Base-by-base conservation (phyloP, 2,329 filamentous ascomycete species). In the Pseudopithomyces chartarum region DNA sequence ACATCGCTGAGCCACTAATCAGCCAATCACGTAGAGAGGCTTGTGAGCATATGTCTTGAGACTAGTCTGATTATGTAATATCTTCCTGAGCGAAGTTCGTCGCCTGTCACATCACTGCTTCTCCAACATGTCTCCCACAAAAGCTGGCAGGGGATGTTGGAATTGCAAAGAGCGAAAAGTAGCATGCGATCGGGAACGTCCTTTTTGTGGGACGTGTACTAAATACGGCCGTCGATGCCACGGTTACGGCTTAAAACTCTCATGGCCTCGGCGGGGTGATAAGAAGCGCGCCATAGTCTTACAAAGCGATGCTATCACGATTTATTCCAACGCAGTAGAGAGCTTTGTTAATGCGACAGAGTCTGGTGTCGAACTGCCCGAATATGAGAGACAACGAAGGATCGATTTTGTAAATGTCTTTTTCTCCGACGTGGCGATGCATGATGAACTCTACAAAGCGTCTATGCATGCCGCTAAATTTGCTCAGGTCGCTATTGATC, bases 191-290 rank as follows among this genome's bases (percentile, higher is more conserved):
- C 54, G 52, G 23, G n/a, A 44, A 20, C 22, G 34, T 38, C 62
- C 62, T 6, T 12, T 15, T 29, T 64, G 62, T 45, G 11, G 39
- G 29, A 40, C 51, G 11, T 64, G 62, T 42, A 11, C 19, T 4
- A 49, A 22, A 11, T 52, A 55, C 29, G 47, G 51, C 8, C 44
- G 56, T 34, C 13, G 32, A 46, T 64, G 62, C 34, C 50, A 44
- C 10, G 60, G 59, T 17, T 64, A 64, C 38, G 62, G 58, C n/a
- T 33, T 61, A 19, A 52, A 53, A 23, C 51, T 64, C 12, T 64
- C 60, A 13, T 64, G 57, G 59, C 62, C 62, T 34, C 46, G 48
- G 13, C 48, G 50, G 20, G 50, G 54, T 46, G 62, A 64, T 36
- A 45, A 23, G 22, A 57, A 57, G 44, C 42, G 62, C 50, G 42